These are phyloP conservation scores for Orbilia quercus DNA, from an alignment of 2,329 filamentous ascomycete species.

Conservation along the genomic window DNA sequence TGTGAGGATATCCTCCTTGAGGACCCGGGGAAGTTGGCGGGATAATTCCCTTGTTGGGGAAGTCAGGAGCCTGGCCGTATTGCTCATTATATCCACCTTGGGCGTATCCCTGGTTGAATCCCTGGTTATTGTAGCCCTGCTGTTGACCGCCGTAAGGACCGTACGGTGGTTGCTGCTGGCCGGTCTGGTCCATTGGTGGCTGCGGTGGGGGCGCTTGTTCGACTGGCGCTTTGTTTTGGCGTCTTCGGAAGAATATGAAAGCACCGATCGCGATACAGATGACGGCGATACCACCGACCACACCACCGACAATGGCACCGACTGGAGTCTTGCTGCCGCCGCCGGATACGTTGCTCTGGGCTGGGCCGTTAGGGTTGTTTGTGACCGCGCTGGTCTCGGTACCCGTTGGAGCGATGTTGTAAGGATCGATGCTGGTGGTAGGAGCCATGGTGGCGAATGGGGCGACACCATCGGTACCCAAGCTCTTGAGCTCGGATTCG, in stretches of 20 bases:
- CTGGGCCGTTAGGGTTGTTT: conserved; percentile 2
- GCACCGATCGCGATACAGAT: conserved; percentile 33
- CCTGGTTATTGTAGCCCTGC: conserved; percentile 29
- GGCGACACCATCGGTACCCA: conserved; percentile 45
- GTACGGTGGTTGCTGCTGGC: conserved; percentile 49
- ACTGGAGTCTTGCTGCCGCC: conserved; percentile 31
- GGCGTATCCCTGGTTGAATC: conserved; percentile 20
- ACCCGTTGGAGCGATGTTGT: conserved; percentile 14
- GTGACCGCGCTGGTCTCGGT: conserved; percentile 11
- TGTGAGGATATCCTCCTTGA: conserved; percentile 17
- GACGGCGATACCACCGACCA: conserved; percentile 53
- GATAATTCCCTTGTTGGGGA: conserved; percentile 41
- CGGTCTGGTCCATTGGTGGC: conserved; percentile 45
- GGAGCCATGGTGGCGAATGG: conserved; percentile 32
- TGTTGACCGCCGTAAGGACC: conserved; percentile 18
- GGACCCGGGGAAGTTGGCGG: conserved; percentile 33
- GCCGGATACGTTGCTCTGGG: no score
- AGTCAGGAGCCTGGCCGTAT: conserved; percentile 33
- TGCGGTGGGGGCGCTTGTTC: conserved; percentile 15
- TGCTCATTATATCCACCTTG: conserved; percentile 35
- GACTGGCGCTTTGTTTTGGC: conserved; percentile 13
- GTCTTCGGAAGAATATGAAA: conserved; percentile 47
- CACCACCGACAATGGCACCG: conserved; percentile 52
- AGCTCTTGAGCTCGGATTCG: conserved; percentile 40
- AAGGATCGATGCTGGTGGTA: conserved; percentile 18